Percentiles rank a stretch among this genome's conserved stretches.
Evolutionary conservation across 1,284 basidiomycete species (phyloP).

Genomic region (Melampsora medusae): DNA sequence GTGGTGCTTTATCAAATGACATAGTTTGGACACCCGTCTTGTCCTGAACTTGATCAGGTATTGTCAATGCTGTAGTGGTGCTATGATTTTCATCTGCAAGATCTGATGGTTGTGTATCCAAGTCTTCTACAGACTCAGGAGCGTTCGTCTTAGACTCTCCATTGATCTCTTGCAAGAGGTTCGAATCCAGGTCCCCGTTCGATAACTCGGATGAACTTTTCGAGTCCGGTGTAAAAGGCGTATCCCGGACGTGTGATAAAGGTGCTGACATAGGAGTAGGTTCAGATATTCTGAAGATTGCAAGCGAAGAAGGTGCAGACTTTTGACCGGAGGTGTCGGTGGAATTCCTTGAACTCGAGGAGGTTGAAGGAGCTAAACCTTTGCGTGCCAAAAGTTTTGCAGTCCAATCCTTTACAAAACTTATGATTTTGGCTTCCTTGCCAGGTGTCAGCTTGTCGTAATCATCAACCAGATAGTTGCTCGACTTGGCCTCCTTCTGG

Average conservation of each 20-base stretch:
- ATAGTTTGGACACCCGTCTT: not conserved
- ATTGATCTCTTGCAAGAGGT: not conserved
- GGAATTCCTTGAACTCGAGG: constrained; percentile 19
- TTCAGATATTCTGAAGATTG: not conserved
- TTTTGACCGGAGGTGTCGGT: not conserved
- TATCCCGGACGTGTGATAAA: not conserved
- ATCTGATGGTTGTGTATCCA: not conserved
- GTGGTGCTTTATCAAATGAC: not conserved
- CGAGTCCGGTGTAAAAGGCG: not conserved
- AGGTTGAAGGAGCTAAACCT: constrained; percentile 10
- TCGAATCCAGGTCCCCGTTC: constrained; percentile 1
- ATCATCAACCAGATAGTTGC: constrained; percentile 68
- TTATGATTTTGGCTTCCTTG: constrained; percentile 83
- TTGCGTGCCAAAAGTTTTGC: constrained; percentile 49
- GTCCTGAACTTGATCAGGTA: not conserved
- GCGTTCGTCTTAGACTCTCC: not conserved
- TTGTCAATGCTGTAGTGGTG: not conserved
- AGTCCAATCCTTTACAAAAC: constrained; percentile 79
- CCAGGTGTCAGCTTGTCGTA: constrained; percentile 77
- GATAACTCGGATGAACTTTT: not conserved
- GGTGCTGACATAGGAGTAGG: not conserved
- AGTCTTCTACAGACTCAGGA: not conserved
- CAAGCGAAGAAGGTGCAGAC: not conserved
- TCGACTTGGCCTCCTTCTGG: constrained; percentile 88
- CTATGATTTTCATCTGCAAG: not conserved